Conservation (phyloP, 2,329 filamentous ascomycete genomes). For the Pseudocercospora musae region DNA sequence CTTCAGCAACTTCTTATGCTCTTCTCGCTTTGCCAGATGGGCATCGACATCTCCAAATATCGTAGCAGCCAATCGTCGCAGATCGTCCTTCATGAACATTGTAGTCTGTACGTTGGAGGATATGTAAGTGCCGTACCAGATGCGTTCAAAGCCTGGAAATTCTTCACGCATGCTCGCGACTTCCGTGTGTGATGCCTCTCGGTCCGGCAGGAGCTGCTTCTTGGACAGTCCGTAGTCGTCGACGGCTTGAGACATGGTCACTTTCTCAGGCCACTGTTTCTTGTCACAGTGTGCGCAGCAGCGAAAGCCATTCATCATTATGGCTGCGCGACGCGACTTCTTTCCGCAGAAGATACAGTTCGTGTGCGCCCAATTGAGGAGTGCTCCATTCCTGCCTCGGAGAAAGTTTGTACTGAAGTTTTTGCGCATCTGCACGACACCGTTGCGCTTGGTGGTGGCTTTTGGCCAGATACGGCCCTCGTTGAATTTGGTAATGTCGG, state of each 20-base stretch:
- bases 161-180: background rate
- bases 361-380: conserved; percentile 25
- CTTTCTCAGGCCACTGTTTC: conserved; percentile 31
- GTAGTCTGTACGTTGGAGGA: conserved; percentile 23
- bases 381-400: conserved; percentile 9
- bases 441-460: background rate
- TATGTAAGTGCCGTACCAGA: conserved; percentile 28
- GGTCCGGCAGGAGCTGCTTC: conserved; percentile 24
- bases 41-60: conserved; percentile 23
- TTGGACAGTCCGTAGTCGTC: conserved; percentile 24
- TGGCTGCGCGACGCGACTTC: conserved; percentile 23
- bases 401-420: conserved; percentile 12
- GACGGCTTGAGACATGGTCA: conserved; percentile 31
- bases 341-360: conserved; percentile 36
- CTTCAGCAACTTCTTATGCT: conserved; percentile 13
- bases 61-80: conserved; percentile 23
- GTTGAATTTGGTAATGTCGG: conserved; percentile 24
- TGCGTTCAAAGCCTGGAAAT: conserved; percentile 9
- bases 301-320: conserved; percentile 30
- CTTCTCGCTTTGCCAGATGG: conserved; percentile 16
- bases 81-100: conserved; percentile 30
- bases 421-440: background rate
- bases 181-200: background rate
- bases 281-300: conserved; percentile 33
- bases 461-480: conserved; percentile 6